Evolutionary conservation across 345 rosid species (phyloP), one percentile per base, ranked within the genome.

Genomic region (Toxicodendron radicans): DNA sequence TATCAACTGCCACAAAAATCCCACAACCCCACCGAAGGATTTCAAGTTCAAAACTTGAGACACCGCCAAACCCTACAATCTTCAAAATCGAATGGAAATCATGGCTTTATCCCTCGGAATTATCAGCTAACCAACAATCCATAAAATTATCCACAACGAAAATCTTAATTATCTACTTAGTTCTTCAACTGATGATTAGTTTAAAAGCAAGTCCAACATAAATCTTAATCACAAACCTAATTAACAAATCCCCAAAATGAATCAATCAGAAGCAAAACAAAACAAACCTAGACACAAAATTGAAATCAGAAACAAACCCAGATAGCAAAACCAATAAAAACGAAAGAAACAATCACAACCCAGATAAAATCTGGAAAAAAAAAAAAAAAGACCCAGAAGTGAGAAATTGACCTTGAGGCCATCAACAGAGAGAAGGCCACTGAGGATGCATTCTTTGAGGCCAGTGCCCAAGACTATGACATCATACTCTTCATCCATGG

Each of bases 401-500:
- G 7, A 10, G 56, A 23, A 64, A 3, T 48, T 78, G 79, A 96
- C 99, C 99, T 93, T 96, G 72, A 93, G 87, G 73, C 99, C 94
- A 62, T 93, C 98, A 73, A 95, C 99, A 62, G 99, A 95, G 86
- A 95, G 99, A 68, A 95, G 97, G 41, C 99, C 99, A 72, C 98
- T 93, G 72, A 95, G 97, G 86, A 95, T 95, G 83, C 99, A 95
- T 82, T 95, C 99, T 80, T 95, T 95, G 82, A 95, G 99, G 74
- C 99, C 99, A 58, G 99, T 95, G 43, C 99, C 99, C 46, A 95
- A 79, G 51, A 95, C 99, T 3, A 95, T 80, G 23, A 91, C 96
- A 72, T 95, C 97, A 62, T 95, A 93, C 83, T 90, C 96, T 72
- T 95, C 98, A 73, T 95, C 99, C 99, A 95, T 95, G 75, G 7